Conservation (phyloP, 768 basidiomycete genomes). For the Mycena galericulata region DNA sequence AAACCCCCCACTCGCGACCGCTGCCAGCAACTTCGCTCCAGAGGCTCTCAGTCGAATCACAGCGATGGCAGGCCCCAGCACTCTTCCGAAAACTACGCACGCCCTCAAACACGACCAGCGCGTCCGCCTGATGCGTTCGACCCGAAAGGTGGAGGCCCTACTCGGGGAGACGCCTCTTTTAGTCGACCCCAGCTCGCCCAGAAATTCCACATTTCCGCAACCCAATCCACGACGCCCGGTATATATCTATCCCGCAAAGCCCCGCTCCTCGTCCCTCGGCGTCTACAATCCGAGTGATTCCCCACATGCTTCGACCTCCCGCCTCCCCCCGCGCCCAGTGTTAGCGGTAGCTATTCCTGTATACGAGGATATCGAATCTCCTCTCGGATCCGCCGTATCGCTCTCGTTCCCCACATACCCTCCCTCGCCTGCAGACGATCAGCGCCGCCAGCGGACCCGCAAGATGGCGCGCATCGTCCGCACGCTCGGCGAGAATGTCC, state of each 20-base stretch:
- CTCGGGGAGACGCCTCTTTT: slow-evolving; percentile 45
- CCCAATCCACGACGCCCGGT: not conserved
- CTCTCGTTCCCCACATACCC: not conserved
- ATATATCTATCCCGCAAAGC: slow-evolving; percentile 3
- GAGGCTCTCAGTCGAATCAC: not conserved
- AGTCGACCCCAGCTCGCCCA: slow-evolving; percentile 14
- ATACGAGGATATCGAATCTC: not conserved
- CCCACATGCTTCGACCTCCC: not conserved
- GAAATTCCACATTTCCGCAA: not conserved
- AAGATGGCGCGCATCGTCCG: slow-evolving; percentile 55
- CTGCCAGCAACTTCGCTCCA: not conserved
- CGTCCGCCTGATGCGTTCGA: slow-evolving; percentile 50
- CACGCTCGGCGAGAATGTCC: slow-evolving; percentile 60
- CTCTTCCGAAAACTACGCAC: slow-evolving; percentile 18
- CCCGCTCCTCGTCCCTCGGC: slow-evolving; percentile 11
- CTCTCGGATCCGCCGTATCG: not conserved
- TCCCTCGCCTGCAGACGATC: slow-evolving; percentile 28
- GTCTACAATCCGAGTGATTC: not conserved
- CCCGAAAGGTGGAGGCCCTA: slow-evolving; percentile 53
- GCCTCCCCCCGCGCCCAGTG: not conserved
- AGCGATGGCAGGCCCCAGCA: not conserved
- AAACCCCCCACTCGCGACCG: not conserved
- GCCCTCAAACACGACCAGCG: slow-evolving; percentile 13
- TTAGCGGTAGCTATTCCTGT: slow-evolving; percentile 6
- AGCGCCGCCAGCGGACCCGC: slow-evolving; percentile 46